Evolutionary conservation across 768 basidiomycete species (phyloP), one percentile per base, ranked within the genome.

Genomic region (Termitomyces sp.): DNA sequence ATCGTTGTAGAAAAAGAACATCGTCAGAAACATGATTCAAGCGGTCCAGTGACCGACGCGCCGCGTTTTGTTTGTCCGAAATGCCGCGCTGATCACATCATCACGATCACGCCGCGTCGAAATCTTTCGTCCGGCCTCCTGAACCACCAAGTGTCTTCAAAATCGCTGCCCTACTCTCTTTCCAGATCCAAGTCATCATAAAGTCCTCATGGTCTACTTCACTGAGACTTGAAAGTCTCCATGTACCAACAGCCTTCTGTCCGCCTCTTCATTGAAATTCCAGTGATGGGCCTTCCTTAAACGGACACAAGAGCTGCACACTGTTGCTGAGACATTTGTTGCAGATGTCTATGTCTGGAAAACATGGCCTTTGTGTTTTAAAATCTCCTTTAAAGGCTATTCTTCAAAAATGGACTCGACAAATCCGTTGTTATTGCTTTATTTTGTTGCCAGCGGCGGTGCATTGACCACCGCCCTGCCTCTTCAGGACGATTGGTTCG

Each of bases 361-460:
- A 56, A 32, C 35, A 21, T 42, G 39, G n/a, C 19, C 55, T 42
- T 56, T 61, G 56, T 54, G 32, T 28, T 39, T 12, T 10, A 35
- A 34, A 56, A 56, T 52, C 42, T 52, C 62, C 62, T 59, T 50
- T 52, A 61, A 59, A 30, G 60, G 62, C 19, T 43, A 55, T 63
- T 61, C 19, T 52, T 12, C 1, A 17, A 53, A 54, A 59, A 40
- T 10, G 9, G 39, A 10, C 9, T 40, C 30, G 19, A 34, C 54
- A 54, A 61, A 64, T 61, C 60, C 54, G 51, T 35, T 21, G 40
- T 52, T 59, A 57, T 61, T 63, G 41, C 63, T 59, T 59, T 61
- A 56, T 61, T 55, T 44, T 55, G 56, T 57, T 39, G n/a, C 42
- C 55, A 52, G 56, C 56, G 41, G 21, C 10, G 52, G 45, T 40